Conservation (phyloP, 768 basidiomycete species). For the Tricholoma terreum region DNA sequence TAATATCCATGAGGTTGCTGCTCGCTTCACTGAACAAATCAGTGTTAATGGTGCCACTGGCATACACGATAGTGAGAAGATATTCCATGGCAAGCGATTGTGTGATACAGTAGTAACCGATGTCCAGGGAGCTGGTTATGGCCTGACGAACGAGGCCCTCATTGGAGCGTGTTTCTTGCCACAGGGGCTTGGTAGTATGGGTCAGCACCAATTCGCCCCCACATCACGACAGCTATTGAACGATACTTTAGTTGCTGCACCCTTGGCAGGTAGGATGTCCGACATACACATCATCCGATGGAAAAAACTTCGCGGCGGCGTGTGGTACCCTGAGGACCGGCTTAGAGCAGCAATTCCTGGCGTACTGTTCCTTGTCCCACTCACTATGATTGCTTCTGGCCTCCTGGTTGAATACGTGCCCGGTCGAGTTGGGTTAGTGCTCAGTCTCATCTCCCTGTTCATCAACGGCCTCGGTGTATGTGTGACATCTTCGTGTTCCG, state of each 20-base stretch:
- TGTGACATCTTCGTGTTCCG: conserved; percentile 1
- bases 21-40: conserved; percentile 26
- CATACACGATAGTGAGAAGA: conserved; percentile 61
- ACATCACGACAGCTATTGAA: neutral
- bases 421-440: conserved; percentile 45
- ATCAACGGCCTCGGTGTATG: conserved; percentile 64
- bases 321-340: conserved; percentile 69
- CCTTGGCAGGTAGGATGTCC: conserved; percentile 55
- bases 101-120: neutral
- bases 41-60: conserved; percentile 58
- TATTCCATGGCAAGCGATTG: neutral
- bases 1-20: neutral
- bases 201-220: conserved; percentile 33
- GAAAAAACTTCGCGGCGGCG: conserved; percentile 46
- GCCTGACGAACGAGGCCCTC: conserved; percentile 52
- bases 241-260: conserved; percentile 49
- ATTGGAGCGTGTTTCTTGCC: conserved; percentile 62
- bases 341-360: conserved; percentile 51
- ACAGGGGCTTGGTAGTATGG: conserved; percentile 54
- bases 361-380: conserved; percentile 46
- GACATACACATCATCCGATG: conserved; percentile 50
- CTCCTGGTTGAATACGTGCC: conserved; percentile 49
- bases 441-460: conserved; percentile 57
- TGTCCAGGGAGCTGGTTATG: conserved; percentile 52
- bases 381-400: conserved; percentile 49